phyloP scores from a whole-genome alignment of 345 rosid species.

The Boechera divaricarpa region DNA sequence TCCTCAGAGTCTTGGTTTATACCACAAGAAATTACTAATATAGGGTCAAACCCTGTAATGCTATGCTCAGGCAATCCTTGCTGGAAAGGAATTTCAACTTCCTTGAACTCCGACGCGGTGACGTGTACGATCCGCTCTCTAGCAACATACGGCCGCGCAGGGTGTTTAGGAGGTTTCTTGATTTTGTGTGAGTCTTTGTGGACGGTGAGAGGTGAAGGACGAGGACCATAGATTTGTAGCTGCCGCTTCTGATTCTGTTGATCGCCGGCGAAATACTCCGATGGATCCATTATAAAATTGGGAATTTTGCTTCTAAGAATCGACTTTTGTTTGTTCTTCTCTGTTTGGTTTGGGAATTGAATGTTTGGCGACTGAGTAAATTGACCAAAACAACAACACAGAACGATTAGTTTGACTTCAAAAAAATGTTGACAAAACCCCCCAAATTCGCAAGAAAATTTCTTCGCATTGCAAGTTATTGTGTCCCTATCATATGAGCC shows the following conservation, averaged over 20 bases:
- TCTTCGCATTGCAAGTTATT: no score
- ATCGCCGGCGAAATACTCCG: constrained; percentile 45
- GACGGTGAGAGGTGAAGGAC: constrained; percentile 74
- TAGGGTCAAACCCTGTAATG: not conserved
- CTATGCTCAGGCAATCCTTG: not conserved
- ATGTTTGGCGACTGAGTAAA: constrained; percentile 30
- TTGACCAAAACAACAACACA: constrained; percentile 40
- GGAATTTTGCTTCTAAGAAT: no score
- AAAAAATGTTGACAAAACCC: no score
- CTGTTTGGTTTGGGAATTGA: constrained; percentile 39
- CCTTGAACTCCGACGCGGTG: constrained; percentile 59
- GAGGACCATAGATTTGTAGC: constrained; percentile 74
- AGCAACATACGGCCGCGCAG: constrained; percentile 37
- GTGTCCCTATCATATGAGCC: no score
- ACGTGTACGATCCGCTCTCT: constrained; percentile 68
- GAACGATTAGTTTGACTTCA: constrained; percentile 44
- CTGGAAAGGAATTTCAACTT: not conserved
- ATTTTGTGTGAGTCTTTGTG: constrained; percentile 69
- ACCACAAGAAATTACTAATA: constrained; percentile 18
- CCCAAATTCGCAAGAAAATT: no score
- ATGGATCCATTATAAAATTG: constrained; percentile 50
- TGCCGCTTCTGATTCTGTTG: constrained; percentile 46
- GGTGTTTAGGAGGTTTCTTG: constrained; percentile 66
- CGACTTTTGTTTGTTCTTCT: constrained; percentile 15
- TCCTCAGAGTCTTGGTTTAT: constrained; percentile 25